Base-by-base conservation (phyloP, 306 rosid genomes). In the Dalbergia cultrata region DNA sequence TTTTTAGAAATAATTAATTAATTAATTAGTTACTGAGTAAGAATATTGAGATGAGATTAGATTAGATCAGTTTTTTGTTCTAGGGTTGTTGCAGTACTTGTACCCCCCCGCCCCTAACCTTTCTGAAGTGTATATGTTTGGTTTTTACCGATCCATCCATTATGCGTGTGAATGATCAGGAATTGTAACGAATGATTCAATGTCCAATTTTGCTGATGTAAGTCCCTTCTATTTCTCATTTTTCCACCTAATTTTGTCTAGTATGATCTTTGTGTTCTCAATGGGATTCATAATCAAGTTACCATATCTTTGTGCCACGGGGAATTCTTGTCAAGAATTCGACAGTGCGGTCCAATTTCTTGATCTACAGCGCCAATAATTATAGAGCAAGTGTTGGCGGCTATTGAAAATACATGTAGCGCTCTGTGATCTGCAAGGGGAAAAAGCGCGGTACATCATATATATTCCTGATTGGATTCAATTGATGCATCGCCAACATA, bases 121-220 rank as follows among this genome's bases (percentile, higher is more conserved):
- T n/a, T 17, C 21, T 54, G 0, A 54, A 54, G 26, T 54, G 60
- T 54, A 54, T 54, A 54, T 54, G 60, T 54, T 7, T 54, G 10
- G 22, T 54, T 54, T 54, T 21, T 59, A 1, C 14, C 16, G 57
- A 13, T 50, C 65, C 35, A 4, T 59, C 22, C 65, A 22, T 67
- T 37, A 26, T 26, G 21, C 62, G 72, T 54, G 83, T 72, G 68
- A 16, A 34, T 47, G 70, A 70, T 77, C 67, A 84, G 81, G 75
- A 86, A 78, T 70, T 89, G 97, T 89, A 92, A 89, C 87, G 88
- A 81, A 60, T 80, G n/a, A 77, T 62, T 80, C 65, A 70, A 50
- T 81, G 83, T 83, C 91, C 87, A 84, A 49, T 85, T 89, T 92
- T 86, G 85, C 72, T 76, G 34, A 76, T 73, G 5, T 33, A 64